phyloP scores from a whole-genome alignment of 768 basidiomycete genomes.

The Dictyophora rubrovolvata region DNA sequence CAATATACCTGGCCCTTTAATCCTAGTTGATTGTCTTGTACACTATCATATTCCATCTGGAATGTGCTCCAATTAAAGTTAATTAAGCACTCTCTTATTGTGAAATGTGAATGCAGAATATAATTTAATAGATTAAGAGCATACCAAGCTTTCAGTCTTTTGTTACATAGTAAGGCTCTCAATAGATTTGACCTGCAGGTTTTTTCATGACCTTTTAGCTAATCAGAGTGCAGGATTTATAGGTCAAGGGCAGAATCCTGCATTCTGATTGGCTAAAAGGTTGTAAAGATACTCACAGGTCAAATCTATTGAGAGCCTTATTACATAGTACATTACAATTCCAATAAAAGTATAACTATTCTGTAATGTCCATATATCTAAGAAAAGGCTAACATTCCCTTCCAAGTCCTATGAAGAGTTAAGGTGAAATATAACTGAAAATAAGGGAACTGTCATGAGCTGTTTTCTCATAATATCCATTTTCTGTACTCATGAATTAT shows the following conservation, averaged over 20 bases:
- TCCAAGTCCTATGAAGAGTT: not conserved
- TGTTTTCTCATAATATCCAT: no score
- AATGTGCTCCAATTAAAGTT: constrained; percentile 29
- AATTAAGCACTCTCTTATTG: constrained; percentile 27
- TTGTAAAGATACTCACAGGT: no score
- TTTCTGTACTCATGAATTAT: no score
- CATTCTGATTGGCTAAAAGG: no score
- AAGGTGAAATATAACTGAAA: no score
- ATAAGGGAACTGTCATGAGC: no score
- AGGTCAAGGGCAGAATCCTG: no score
- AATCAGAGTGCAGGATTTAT: no score
- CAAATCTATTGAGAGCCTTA: no score
- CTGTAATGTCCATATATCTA: constrained; percentile 10
- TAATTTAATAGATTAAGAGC: not conserved
- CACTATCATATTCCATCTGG: constrained; percentile 26
- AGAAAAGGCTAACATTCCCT: constrained; percentile 6
- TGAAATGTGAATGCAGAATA: not conserved
- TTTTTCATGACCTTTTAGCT: no score
- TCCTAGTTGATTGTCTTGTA: constrained; percentile 23
- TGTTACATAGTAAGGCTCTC: constrained; percentile 6
- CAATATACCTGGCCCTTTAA: constrained; percentile 16
- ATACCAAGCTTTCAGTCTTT: constrained; percentile 2
- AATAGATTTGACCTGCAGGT: no score
- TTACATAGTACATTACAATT: constrained; percentile 8
- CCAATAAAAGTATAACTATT: constrained; percentile 10